Evolutionary conservation across 768 basidiomycete species (phyloP).

Genomic region (Psilocybe cyanescens): DNA sequence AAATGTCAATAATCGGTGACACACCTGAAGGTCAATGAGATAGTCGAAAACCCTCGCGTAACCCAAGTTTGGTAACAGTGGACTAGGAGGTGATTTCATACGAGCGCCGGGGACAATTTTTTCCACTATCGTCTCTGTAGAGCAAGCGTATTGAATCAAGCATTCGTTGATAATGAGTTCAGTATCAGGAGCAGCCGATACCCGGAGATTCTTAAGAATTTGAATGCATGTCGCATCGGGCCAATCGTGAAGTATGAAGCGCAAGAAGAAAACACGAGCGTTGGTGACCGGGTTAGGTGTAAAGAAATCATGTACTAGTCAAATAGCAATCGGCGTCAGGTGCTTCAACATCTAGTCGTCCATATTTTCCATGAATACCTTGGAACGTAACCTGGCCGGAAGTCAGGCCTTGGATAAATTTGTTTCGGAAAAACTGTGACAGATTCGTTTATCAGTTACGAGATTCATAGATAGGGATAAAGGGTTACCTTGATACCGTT

Average conservation of each 20-base stretch:
- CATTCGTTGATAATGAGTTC: constrained; percentile 41
- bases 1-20: too few species aligned
- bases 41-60: too few species aligned
- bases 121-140: too few species aligned
- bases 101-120: too few species aligned
- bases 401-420: background rate
- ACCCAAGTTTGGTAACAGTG: too few species aligned
- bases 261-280: constrained; percentile 39
- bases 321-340: background rate
- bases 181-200: constrained; percentile 34
- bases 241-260: constrained; percentile 44
- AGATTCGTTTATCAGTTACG: too few species aligned
- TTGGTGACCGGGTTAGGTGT: constrained; percentile 35
- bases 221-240: constrained; percentile 30
- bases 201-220: constrained; percentile 37
- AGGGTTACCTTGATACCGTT: too few species aligned
- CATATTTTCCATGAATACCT: background rate
- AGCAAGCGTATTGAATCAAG: constrained; percentile 20
- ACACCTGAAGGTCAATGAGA: too few species aligned
- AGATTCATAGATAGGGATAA: too few species aligned
- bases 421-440: background rate
- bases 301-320: constrained; percentile 40
- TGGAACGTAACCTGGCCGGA: constrained; percentile 2
- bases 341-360: too few species aligned
- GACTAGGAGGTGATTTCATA: too few species aligned